Base-by-base conservation (phyloP, 1,284 basidiomycete species). In the Chalciporus piperatoides region DNA sequence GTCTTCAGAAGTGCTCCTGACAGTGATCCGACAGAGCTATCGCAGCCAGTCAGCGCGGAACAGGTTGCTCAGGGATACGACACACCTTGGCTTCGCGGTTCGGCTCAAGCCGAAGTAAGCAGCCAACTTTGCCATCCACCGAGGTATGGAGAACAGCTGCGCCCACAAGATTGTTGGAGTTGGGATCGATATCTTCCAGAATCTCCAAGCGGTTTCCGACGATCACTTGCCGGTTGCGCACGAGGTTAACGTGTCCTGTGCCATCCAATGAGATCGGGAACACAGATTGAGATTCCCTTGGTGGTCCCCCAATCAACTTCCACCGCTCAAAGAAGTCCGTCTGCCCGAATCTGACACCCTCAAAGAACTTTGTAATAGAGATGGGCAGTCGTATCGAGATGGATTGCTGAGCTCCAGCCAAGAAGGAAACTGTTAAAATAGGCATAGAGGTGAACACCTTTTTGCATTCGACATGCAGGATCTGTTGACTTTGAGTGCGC, bases 301-400 rank as follows among this genome's bases (percentile, higher is more conserved):
- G 93, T 24, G 95, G 79, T 1, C 93, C 94, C 15, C 96, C 96
- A 51, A 99, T 97, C 61, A 97, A 75, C 69, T 93, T 93, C 97
- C 97, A 99, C 47, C 97, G 79, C 69, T 97, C 95, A 69, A 99
- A 99, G 77, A 99, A 99, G 58, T 96, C 90, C 0, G 79, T 74
- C 52, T 81, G 76, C 12, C 81, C 84, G 32, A 99, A 79, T 61
- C 85, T 86, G 48, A 97, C 93, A 32, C 90, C 90, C 65, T 97
- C 95, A 56, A 98, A 78, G 70, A 99, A 99, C 69, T 96, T 94
- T 39, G 86, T 88, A 55, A 97, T 64, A 45, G 92, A 81, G 56
- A 98, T 81, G 4, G 97, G 96, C 36, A 99, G 74, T 42, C 86
- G 83, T 47, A 99, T 71, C 0, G 88, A 84, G 47, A 97, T 74